These are phyloP conservation scores for Venustampulla echinocandica DNA, from an alignment of 495 filamentous ascomycete species.

Conservation along the genomic window DNA sequence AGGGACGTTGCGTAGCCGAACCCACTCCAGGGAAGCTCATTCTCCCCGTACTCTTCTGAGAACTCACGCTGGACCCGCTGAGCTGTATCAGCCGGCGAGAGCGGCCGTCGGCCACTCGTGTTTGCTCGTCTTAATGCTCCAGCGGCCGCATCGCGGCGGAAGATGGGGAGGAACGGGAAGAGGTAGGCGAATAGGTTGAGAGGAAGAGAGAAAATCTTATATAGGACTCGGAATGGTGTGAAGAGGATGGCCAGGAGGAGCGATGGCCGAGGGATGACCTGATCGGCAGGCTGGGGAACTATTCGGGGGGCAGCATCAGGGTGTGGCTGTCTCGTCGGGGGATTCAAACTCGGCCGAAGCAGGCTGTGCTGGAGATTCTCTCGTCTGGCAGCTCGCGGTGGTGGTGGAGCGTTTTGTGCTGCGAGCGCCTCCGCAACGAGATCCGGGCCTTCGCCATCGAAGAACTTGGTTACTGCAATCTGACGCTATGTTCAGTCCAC, in stretches of 20 bases:
- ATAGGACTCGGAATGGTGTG: constrained; percentile 72
- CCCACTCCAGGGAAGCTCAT: constrained; percentile 66
- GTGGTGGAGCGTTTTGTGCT: constrained; percentile 49
- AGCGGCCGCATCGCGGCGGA: constrained; percentile 28
- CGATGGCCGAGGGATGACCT: constrained; percentile 56
- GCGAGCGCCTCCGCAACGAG: constrained; percentile 50
- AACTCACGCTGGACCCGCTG: constrained; percentile 84
- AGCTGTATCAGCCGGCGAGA: constrained; percentile 80
- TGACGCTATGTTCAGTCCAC: constrained; percentile 31
- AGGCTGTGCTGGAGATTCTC: constrained; percentile 63
- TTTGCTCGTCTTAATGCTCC: constrained; percentile 44
- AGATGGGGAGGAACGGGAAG: constrained; percentile 77
- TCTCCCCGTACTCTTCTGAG: constrained; percentile 78
- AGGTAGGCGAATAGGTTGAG: constrained; percentile 60
- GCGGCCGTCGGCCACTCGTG: constrained; percentile 58
- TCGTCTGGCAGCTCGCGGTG: constrained; percentile 46
- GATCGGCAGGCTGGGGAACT: constrained; percentile 59
- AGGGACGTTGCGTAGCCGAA: constrained; percentile 83
- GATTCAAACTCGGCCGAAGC: constrained; percentile 23
- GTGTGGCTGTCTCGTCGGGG: constrained; percentile 29
- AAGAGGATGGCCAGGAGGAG: constrained; percentile 70
- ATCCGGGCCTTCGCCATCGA: constrained; percentile 86
- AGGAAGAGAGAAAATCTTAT: constrained; percentile 52
- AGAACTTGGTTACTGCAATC: constrained; percentile 95
- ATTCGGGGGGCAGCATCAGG: constrained; percentile 69